These are phyloP conservation scores for Pseudogymnoascus sp. DNA, from an alignment of 2,329 filamentous ascomycete species.

Conservation along the genomic window DNA sequence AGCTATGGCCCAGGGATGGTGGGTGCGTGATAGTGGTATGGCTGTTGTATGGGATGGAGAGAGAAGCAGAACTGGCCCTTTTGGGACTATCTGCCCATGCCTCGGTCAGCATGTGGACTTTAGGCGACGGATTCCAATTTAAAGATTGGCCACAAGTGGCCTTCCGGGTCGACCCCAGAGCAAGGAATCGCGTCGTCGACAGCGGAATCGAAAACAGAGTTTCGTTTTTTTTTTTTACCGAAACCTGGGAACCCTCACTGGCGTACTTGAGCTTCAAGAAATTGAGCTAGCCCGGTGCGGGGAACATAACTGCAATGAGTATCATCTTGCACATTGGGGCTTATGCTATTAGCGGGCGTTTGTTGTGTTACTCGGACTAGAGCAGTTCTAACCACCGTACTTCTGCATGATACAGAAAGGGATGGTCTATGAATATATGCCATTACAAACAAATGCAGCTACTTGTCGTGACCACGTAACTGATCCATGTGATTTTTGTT, in stretches of 20 bases:
- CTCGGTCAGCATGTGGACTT: neutral
- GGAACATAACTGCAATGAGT: conserved; percentile 1
- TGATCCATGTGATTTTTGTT: neutral
- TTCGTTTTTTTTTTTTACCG: conserved; percentile 7
- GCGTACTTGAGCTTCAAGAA: neutral
- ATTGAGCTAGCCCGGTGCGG: neutral
- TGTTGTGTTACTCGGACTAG: neutral
- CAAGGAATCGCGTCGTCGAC: neutral
- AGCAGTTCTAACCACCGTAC: neutral
- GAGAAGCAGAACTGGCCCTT: neutral
- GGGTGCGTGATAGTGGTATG: conserved; percentile 38
- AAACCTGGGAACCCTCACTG: neutral
- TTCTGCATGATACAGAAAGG: neutral
- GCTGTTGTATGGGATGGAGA: neutral
- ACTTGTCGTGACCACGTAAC: neutral
- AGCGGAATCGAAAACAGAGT: neutral
- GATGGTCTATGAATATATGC: conserved; percentile 1
- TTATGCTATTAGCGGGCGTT: conserved; percentile 8
- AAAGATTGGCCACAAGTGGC: neutral
- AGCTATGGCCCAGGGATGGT: conserved; percentile 54
- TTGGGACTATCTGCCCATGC: neutral
- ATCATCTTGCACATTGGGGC: conserved; percentile 4
- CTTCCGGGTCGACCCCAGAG: neutral
- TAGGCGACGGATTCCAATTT: neutral
- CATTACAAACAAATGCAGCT: neutral